A percentile compares a stretch with the other conserved stretches of the same genome.
These are phyloP conservation scores for Fusarium graminum DNA, from an alignment of 2,329 filamentous ascomycete genomes.

Conservation along the genomic window DNA sequence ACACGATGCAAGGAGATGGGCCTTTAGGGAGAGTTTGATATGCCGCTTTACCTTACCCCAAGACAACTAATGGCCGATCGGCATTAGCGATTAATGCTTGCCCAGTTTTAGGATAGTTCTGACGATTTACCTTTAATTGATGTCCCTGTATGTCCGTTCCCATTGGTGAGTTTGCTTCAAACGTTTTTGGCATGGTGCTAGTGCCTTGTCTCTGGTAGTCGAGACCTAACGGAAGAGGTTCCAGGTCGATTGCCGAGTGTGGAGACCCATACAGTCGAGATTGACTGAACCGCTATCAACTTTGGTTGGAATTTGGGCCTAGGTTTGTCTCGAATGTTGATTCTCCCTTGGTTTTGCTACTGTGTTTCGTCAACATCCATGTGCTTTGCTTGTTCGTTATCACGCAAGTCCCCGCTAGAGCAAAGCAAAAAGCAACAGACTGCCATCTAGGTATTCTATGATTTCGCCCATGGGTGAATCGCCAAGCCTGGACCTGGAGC, in stretches of 20 bases:
- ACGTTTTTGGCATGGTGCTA: conserved; percentile 17
- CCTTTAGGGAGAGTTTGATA: background rate
- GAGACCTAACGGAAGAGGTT: conserved; percentile 11
- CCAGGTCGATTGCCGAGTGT: conserved; percentile 12
- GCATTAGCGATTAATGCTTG: conserved; percentile 27
- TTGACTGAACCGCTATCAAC: conserved; percentile 5
- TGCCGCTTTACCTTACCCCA: background rate
- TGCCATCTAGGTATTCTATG: background rate
- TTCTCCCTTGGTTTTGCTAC: conserved; percentile 1
- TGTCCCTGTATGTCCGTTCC: conserved; percentile 1
- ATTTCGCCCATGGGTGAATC: background rate
- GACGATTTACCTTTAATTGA: conserved; percentile 28
- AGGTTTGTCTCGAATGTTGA: background rate
- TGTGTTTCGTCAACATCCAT: background rate
- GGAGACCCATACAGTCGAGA: background rate
- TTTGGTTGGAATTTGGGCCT: background rate
- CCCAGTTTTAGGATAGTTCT: conserved; percentile 16
- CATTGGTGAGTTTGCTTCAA: conserved; percentile 27
- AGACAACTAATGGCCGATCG: conserved; percentile 12
- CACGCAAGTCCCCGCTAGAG: background rate
- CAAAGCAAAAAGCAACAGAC: conserved; percentile 1
- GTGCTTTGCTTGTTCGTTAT: background rate
- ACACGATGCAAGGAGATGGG: background rate
- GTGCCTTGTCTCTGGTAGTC: conserved; percentile 6
- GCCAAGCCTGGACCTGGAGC: conserved; percentile 5